A percentile compares a stretch with the other conserved stretches of the same genome.
phyloP scores from a whole-genome alignment of 306 rosid species.

The Prunus persica region Prunus_persica_NCBIv2 NC_034009.1:47242501-47243000 shows the following conservation, averaged over 20 bases:
- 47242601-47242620: background rate
- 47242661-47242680: background rate
- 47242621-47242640: background rate
- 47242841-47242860: background rate
- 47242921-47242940: conserved; percentile 61
- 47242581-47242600: too few species aligned
- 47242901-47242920: conserved; percentile 37
- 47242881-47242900: background rate
- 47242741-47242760: background rate
- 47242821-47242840: background rate
- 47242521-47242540: background rate
- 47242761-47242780: background rate
- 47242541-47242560: background rate
- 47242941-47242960: conserved; percentile 60
- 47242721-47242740: background rate
- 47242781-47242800: background rate
- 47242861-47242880: background rate
- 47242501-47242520: background rate
- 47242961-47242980: conserved; percentile 43
- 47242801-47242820: background rate
- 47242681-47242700: background rate
- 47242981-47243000: conserved; percentile 45
- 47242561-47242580: background rate
- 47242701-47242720: background rate
- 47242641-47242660: background rate